Conservation (phyloP, 106 monocot genomes). For the Platanthera zijinensis region DNA sequence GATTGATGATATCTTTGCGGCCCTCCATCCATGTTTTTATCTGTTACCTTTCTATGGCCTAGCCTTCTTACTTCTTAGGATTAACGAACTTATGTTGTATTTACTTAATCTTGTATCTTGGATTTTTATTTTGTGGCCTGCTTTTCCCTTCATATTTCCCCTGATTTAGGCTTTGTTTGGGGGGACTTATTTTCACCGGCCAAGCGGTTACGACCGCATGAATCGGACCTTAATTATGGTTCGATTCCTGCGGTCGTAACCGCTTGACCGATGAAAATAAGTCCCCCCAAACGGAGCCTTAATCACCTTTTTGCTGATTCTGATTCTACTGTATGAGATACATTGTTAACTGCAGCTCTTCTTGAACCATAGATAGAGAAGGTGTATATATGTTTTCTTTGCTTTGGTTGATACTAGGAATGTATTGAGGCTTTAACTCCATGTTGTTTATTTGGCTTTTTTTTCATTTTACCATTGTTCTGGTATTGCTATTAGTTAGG, state of each 20-base stretch:
- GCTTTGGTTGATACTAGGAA: neutral
- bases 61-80: neutral
- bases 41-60: neutral
- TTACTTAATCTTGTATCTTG: neutral
- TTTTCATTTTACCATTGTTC: neutral
- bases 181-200: no score
- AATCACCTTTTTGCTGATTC: neutral
- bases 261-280: no score
- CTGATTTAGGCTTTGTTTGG: no score
- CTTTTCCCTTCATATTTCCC: neutral
- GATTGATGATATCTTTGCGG: neutral
- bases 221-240: no score
- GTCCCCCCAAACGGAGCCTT: no score
- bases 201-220: no score
- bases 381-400: neutral
- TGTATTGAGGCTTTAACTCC: neutral
- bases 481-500: no score
- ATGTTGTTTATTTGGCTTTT: neutral
- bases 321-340: neutral
- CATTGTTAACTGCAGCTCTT: neutral
- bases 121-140: neutral
- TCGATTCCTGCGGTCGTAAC: no score
- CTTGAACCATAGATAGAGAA: neutral
- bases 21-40: neutral
- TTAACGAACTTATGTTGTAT: neutral